A percentile compares a stretch with the other conserved stretches of the same genome.
Conservation (phyloP, 805 yeast species). For the Yamadazyma ubonensis region DNA sequence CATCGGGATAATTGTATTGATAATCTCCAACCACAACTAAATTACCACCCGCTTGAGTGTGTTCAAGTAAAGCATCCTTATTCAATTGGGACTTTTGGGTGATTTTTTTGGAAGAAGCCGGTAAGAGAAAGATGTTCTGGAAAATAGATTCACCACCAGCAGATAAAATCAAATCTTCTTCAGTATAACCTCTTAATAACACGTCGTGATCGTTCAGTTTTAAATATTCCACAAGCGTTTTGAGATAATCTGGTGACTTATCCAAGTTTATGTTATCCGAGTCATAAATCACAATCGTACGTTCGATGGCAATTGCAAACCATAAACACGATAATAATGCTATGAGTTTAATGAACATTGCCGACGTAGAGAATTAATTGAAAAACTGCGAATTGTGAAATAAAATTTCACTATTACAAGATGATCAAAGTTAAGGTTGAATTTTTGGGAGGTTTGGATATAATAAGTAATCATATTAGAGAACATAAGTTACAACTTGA, state of each 20-base stretch:
- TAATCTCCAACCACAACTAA: constrained; percentile 62
- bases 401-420: not conserved
- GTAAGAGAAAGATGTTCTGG: constrained; percentile 27
- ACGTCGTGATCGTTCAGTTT: constrained; percentile 13
- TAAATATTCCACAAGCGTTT: constrained; percentile 24
- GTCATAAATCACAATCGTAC: constrained; percentile 37
- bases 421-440: constrained; percentile 40
- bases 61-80: constrained; percentile 51
- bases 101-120: constrained; percentile 33
- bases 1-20: constrained; percentile 32
- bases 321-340: constrained; percentile 13
- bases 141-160: constrained; percentile 9
- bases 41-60: constrained; percentile 70
- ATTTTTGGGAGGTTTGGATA: constrained; percentile 79
- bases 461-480: constrained; percentile 61
- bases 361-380: constrained; percentile 6
- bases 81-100: constrained; percentile 28
- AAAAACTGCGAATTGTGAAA: too few species aligned
- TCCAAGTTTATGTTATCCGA: constrained; percentile 23
- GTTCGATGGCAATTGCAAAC: constrained; percentile 13
- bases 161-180: constrained; percentile 19
- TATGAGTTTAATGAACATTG: constrained; percentile 11
- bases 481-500: constrained; percentile 47
- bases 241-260: constrained; percentile 17
- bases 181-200: constrained; percentile 20